Conservation (phyloP, 2,329 filamentous ascomycete genomes). For the Polychaeton citri region DNA sequence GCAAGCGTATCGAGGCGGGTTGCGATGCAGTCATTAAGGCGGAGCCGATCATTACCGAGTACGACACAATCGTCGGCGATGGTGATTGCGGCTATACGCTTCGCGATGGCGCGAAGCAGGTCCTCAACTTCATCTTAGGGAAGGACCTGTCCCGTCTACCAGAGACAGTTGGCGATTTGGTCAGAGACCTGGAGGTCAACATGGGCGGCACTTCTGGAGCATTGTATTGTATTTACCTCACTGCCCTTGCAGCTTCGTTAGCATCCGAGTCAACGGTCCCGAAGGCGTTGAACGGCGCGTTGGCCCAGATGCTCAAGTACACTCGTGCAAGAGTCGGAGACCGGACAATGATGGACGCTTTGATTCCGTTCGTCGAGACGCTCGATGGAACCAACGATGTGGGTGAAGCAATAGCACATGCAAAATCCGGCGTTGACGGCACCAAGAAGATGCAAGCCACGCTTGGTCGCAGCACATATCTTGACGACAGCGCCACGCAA, state of each 20-base stretch:
- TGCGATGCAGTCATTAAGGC: slow-evolving; percentile 21
- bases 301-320: slow-evolving; percentile 19
- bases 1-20: slow-evolving; percentile 15
- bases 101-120: slow-evolving; percentile 21
- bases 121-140: slow-evolving; percentile 19
- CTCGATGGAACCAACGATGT: slow-evolving; percentile 11
- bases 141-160: slow-evolving; percentile 17
- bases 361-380: slow-evolving; percentile 21
- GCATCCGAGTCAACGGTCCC: slow-evolving; percentile 11
- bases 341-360: slow-evolving; percentile 23
- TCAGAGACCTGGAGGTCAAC: slow-evolving; percentile 21
- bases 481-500: slow-evolving; percentile 22
- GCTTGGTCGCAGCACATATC: slow-evolving; percentile 22
- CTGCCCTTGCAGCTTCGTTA: slow-evolving; percentile 17
- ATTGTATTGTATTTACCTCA: slow-evolving; percentile 23
- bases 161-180: slow-evolving; percentile 13
- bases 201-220: slow-evolving; percentile 24
- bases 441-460: slow-evolving; percentile 23
- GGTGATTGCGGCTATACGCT: slow-evolving; percentile 25
- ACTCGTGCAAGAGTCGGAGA: slow-evolving; percentile 21
- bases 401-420: slow-evolving; percentile 12
- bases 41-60: slow-evolving; percentile 23
- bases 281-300: slow-evolving; percentile 13
- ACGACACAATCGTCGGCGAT: slow-evolving; percentile 24
- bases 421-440: slow-evolving; percentile 18